Conservation (phyloP, 495 filamentous ascomycete species). For the Xylaria curta region DNA sequence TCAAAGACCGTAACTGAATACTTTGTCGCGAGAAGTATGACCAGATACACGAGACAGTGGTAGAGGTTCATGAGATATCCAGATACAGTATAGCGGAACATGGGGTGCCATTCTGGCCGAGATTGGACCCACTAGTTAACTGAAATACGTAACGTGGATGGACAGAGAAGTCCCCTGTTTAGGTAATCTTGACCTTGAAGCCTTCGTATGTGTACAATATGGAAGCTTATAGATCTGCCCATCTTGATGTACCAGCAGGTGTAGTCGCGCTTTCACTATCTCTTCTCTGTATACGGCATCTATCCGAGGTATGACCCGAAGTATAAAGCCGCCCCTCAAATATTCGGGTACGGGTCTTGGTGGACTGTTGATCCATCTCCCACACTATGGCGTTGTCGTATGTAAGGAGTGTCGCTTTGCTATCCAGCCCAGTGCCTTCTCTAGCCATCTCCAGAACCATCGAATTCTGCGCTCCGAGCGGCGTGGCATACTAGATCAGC, state of each 20-base stretch:
- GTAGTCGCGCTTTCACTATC: not conserved
- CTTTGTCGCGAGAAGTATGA: not conserved
- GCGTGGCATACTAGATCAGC: constrained; percentile 13
- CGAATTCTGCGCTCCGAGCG: constrained; percentile 14
- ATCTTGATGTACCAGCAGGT: not conserved
- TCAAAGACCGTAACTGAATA: not conserved
- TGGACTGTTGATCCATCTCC: constrained; percentile 15
- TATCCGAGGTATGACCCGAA: not conserved
- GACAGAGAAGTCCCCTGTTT: no score
- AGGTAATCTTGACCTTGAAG: not conserved
- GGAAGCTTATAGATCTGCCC: not conserved
- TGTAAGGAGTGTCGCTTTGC: constrained; percentile 17
- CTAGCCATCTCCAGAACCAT: constrained; percentile 15
- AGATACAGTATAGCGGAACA: constrained; percentile 11
- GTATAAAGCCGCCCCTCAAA: not conserved
- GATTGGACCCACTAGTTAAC: not conserved
- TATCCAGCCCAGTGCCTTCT: constrained; percentile 18
- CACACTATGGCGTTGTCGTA: constrained; percentile 4
- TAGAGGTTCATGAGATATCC: not conserved
- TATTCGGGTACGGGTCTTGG: not conserved
- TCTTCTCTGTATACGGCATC: no score
- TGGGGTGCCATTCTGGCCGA: constrained; percentile 12
- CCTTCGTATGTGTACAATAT: not conserved
- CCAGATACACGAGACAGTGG: not conserved
- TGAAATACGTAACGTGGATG: not conserved